Percentiles rank a stretch among this genome's conserved stretches.
Conservation (phyloP, 2,329 filamentous ascomycete genomes). For the Hypoxylon sp. region DNA sequence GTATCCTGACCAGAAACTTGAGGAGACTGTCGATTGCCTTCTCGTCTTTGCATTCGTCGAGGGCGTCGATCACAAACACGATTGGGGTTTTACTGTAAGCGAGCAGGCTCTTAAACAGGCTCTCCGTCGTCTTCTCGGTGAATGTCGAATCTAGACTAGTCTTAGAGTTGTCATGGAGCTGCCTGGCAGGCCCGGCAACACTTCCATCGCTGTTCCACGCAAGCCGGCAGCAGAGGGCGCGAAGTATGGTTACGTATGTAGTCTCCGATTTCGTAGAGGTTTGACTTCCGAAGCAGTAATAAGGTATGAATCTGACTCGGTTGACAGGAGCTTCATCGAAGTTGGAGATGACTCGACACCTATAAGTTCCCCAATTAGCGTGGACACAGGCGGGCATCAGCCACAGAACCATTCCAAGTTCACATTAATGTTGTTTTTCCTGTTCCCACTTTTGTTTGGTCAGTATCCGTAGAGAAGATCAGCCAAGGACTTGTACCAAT, state of each 20-base stretch:
- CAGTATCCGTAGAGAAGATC: background rate
- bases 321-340: background rate
- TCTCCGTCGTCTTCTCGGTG: background rate
- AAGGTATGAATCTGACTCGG: background rate
- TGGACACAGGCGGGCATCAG: background rate
- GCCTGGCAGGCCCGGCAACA: background rate
- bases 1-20: background rate
- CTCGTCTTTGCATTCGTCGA: background rate
- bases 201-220: background rate
- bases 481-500: background rate
- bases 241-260: background rate
- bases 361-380: background rate
- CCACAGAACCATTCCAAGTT: background rate
- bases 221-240: background rate
- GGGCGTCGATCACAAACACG: background rate
- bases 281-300: conserved; percentile 1
- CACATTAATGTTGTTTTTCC: background rate
- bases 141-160: no score
- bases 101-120: background rate
- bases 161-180: background rate
- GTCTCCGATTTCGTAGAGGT: background rate
- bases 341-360: background rate
- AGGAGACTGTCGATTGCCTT: background rate
- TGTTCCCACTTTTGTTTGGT: background rate
- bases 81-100: background rate